phyloP scores from a whole-genome alignment of 306 rosid species.

The Dryas octopetala region DNA sequence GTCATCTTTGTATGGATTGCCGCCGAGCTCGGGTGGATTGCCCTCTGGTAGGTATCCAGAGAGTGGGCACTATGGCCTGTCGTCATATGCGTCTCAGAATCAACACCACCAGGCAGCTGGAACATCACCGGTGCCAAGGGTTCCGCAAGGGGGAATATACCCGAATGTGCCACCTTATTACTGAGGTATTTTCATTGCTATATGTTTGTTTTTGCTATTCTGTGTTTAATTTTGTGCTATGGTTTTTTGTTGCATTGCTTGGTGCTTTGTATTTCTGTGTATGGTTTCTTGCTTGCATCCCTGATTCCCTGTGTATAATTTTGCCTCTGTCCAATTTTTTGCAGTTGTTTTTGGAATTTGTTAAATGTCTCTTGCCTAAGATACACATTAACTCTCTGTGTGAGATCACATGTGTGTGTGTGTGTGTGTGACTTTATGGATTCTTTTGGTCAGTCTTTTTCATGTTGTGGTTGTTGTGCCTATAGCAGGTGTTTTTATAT shows the following conservation, averaged over 20 bases:
- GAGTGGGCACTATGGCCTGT: slow-evolving; percentile 61
- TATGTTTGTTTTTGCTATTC: neutral
- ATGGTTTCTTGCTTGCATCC: neutral
- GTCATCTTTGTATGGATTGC: slow-evolving; percentile 66
- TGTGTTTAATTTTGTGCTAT: neutral
- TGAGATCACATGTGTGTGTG: neutral
- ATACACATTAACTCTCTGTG: neutral
- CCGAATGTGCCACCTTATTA: slow-evolving; percentile 80
- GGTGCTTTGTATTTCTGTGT: neutral
- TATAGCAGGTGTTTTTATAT: neutral
- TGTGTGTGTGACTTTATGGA: neutral
- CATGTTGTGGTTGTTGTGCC: too few species aligned
- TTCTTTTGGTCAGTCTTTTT: neutral
- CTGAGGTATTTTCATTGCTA: slow-evolving; percentile 58
- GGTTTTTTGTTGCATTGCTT: neutral
- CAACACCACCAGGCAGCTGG: slow-evolving; percentile 80
- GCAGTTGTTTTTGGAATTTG: neutral
- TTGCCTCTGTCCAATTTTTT: neutral
- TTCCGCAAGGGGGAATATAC: slow-evolving; percentile 84
- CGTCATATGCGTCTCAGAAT: slow-evolving; percentile 47
- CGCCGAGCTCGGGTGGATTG: slow-evolving; percentile 68
- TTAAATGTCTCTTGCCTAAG: neutral
- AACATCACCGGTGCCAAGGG: slow-evolving; percentile 75
- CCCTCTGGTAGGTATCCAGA: slow-evolving; percentile 78
- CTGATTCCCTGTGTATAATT: neutral